These are phyloP conservation scores for Chamaecrista fasciculata DNA, from an alignment of 306 rosid species.

Conservation along the genomic window DNA sequence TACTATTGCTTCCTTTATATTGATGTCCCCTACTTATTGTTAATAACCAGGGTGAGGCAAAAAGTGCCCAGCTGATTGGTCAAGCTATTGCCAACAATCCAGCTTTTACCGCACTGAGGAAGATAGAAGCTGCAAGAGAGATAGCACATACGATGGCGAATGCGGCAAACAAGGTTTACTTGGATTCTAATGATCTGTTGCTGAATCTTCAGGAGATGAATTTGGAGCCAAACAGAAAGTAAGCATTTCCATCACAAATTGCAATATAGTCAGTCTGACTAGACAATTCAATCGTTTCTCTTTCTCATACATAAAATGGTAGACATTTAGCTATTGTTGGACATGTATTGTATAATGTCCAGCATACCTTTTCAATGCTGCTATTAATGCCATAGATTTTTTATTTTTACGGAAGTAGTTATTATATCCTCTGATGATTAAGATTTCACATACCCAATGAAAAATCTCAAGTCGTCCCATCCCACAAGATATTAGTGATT, in stretches of 20 bases:
- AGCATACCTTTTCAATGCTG: background rate
- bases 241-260: constrained; percentile 7
- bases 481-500: background rate
- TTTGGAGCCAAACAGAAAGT: constrained; percentile 44
- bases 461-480: background rate
- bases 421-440: background rate
- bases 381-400: background rate
- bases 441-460: background rate
- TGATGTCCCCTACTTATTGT: background rate
- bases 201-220: constrained; percentile 70
- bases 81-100: constrained; percentile 78
- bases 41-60: constrained; percentile 73
- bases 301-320: background rate
- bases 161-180: constrained; percentile 61
- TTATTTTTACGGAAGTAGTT: too few species aligned
- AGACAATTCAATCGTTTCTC: background rate
- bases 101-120: constrained; percentile 76
- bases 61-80: constrained; percentile 76
- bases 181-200: constrained; percentile 71
- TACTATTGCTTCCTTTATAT: background rate
- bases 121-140: constrained; percentile 91
- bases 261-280: constrained; percentile 10
- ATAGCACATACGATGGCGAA: constrained; percentile 65
- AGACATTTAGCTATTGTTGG: background rate
- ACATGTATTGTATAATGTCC: background rate